Evolutionary conservation across 306 rosid species (phyloP).

Genomic region (Mimosa bimucronata): DNA sequence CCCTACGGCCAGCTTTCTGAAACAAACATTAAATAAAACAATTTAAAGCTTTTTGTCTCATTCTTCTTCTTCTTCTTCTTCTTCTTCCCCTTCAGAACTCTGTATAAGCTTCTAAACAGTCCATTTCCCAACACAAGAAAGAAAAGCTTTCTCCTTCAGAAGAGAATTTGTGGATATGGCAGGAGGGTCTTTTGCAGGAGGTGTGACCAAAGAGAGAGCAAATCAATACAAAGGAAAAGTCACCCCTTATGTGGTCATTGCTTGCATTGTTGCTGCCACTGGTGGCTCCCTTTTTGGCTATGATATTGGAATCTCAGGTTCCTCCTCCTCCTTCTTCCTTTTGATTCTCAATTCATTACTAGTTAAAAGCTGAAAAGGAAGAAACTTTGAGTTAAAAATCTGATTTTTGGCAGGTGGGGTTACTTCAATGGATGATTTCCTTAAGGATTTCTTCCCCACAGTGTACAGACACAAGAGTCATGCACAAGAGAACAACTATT

Average conservation of each 20-base stretch:
- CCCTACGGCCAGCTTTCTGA: neutral
- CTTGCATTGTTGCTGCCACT: slow-evolving; percentile 78
- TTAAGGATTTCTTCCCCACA: slow-evolving; percentile 65
- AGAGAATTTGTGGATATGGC: slow-evolving; percentile 51
- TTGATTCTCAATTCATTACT: neutral
- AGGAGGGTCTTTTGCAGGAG: slow-evolving; percentile 61
- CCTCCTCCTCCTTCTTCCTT: neutral
- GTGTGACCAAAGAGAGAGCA: slow-evolving; percentile 71
- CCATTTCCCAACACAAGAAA: neutral
- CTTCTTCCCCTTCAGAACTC: neutral
- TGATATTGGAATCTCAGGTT: slow-evolving; percentile 89
- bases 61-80: neutral
- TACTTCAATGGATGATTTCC: slow-evolving; percentile 93
- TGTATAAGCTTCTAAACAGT: neutral
- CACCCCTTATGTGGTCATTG: slow-evolving; percentile 65
- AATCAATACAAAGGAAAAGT: slow-evolving; percentile 63
- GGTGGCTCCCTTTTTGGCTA: slow-evolving; percentile 87
- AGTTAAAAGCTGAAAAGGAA: too few species aligned
- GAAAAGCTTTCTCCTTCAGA: neutral
- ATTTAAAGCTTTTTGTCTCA: neutral
- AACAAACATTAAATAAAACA: neutral
- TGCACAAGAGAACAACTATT: slow-evolving; percentile 86
- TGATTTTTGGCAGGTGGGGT: slow-evolving; percentile 69
- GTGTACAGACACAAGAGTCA: slow-evolving; percentile 62
- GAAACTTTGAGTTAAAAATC: neutral